A percentile compares a stretch with the other conserved stretches of the same genome.
These are phyloP conservation scores for Heliosperma pusillum DNA, from an alignment of 148 eudicot species.

Conservation along the genomic window DNA sequence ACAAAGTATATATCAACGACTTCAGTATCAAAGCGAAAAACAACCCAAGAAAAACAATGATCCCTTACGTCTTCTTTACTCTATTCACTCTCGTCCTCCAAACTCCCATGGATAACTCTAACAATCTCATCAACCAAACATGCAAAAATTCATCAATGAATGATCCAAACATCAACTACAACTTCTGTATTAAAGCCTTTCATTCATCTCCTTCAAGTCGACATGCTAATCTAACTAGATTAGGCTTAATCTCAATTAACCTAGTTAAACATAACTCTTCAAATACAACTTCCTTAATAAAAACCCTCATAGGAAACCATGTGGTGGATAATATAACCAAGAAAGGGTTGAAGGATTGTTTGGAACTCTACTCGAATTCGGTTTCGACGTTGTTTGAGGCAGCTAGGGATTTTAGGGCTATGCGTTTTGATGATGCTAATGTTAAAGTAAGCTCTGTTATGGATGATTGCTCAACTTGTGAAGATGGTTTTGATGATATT, in stretches of 20 bases:
- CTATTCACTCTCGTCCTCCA: slow-evolving; percentile 5
- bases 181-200: slow-evolving; percentile 43
- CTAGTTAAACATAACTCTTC: slow-evolving; percentile 37
- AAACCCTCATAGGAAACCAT: slow-evolving; percentile 25
- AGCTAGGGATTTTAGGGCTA: slow-evolving; percentile 30
- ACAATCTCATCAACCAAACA: slow-evolving; percentile 34
- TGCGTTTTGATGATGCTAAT: slow-evolving; percentile 41
- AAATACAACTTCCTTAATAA: slow-evolving; percentile 40
- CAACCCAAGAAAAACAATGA: slow-evolving; percentile 5
- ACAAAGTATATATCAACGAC: too few relatives aligned
- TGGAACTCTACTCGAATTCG: slow-evolving; percentile 46
- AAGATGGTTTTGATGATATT: slow-evolving; percentile 53
- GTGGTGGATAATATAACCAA: slow-evolving; percentile 14
- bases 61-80: background rate
- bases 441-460: slow-evolving; percentile 48
- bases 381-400: slow-evolving; percentile 34
- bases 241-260: slow-evolving; percentile 55
- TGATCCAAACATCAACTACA: slow-evolving; percentile 41
- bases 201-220: slow-evolving; percentile 35
- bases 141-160: slow-evolving; percentile 32
- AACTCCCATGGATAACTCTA: slow-evolving; percentile 1
- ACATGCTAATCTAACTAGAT: slow-evolving; percentile 31
- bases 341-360: slow-evolving; percentile 43
- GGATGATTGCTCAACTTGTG: slow-evolving; percentile 60
- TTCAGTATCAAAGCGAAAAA: too few relatives aligned